Base-by-base conservation (phyloP, 257 asterid species). In the Nicotiana sylvestris region DNA sequence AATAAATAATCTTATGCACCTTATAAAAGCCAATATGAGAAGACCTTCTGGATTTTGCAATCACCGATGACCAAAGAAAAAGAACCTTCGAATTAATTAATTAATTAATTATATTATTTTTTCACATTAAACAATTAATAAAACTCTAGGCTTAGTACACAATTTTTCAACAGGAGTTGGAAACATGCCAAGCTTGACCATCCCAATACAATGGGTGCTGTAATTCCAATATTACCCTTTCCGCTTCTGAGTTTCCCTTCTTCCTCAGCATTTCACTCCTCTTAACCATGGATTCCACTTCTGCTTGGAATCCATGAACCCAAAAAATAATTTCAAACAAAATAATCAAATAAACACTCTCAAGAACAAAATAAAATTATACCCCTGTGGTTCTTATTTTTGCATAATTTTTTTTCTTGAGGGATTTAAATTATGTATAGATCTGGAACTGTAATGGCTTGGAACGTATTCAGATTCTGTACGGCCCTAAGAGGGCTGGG, bases 401-500 rank as follows among this genome's bases (percentile, higher is more conserved):
- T 57, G 35, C 11, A 21, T n/a, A 8, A 53, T 46, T 46, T 15
- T 35, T 39, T 27, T 78, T 35, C 9, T 76, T 17, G 70, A 67
- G 53, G 5, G 27, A 39, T 49, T 49, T 11, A 82, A 39, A 91
- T 76, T 90, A 94, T 96, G 99, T 85, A 94, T 89, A 96, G 99
- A 96, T 94, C 99, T 94, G 99, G 99, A 70, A 91, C 91, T 3
- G 93, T 86, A 82, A 96, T 96, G 99, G 99, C 99, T 65, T 96
- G 99, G 99, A 96, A 96, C 82, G 98, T 96, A 51, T 96, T 96
- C 96, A 94, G 89, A 86, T 96, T 96, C 83, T 96, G 99, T 79
- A 93, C 99, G 55, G 99, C 98, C 32, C 86, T 96, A 82, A 87
- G 93, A 82, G 98, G 98, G 16, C 90, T 96, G 30, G 99, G 99